Conservation (phyloP, 2,329 filamentous ascomycete genomes). For the Endoconidiophora polonica region DNA sequence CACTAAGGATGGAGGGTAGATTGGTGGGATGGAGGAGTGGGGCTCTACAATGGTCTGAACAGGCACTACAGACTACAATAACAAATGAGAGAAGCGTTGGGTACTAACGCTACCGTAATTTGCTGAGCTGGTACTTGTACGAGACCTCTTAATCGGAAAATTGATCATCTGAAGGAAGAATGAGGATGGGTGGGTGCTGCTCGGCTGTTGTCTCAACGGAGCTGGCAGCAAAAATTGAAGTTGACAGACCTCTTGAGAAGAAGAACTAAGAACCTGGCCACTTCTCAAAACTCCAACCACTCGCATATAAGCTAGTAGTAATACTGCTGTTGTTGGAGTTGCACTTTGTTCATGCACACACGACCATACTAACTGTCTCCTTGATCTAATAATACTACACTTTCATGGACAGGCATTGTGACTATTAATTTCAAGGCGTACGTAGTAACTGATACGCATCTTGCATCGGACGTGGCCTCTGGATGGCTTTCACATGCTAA, state of each 20-base stretch:
- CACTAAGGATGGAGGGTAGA: neutral
- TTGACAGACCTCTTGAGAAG: no score
- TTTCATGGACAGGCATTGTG: no score
- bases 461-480: no score
- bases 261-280: no score
- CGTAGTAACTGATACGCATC: neutral
- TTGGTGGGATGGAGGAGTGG: neutral
- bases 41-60: neutral
- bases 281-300: no score
- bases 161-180: neutral
- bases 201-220: neutral
- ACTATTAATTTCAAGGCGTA: neutral
- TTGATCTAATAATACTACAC: neutral
- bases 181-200: neutral
- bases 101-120: slow-evolving; percentile 2
- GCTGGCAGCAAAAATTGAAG: neutral
- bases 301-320: no score
- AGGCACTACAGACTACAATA: neutral
- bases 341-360: no score
- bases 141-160: neutral
- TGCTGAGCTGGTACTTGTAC: neutral
- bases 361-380: neutral
- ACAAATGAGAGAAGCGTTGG: slow-evolving; percentile 3
- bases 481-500: no score
- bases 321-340: no score